phyloP scores from a whole-genome alignment of 345 rosid species.

The Nephelium lappaceum region DNA sequence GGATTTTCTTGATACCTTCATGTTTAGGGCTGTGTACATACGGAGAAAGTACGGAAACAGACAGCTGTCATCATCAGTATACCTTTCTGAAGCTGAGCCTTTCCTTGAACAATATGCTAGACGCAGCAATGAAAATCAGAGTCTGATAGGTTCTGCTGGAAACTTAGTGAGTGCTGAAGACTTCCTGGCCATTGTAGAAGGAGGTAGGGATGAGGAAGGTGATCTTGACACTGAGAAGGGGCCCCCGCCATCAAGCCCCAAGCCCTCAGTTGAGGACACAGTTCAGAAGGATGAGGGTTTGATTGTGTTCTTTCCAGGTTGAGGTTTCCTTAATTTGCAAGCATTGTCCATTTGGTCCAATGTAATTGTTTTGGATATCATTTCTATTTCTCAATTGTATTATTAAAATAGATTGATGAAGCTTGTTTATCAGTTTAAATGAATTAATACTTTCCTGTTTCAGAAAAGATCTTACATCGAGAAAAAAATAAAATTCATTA shows the following conservation, averaged over 20 bases:
- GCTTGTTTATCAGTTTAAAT: background rate
- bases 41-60: slow-evolving; percentile 65
- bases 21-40: slow-evolving; percentile 75
- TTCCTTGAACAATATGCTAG: slow-evolving; percentile 84
- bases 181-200: slow-evolving; percentile 81
- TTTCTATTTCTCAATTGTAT: background rate
- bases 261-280: slow-evolving; percentile 47
- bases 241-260: slow-evolving; percentile 51
- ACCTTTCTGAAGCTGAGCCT: slow-evolving; percentile 92
- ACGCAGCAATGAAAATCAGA: slow-evolving; percentile 69
- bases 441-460: background rate
- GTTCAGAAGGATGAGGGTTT: slow-evolving; percentile 75
- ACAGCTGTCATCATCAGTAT: slow-evolving; percentile 72
- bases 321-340: slow-evolving; percentile 8
- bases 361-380: background rate
- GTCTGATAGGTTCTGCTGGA: slow-evolving; percentile 91
- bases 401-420: background rate
- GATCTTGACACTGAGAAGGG: slow-evolving; percentile 65
- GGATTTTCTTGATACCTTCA: slow-evolving; percentile 1
- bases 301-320: slow-evolving; percentile 96
- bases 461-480: background rate
- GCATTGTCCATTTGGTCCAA: background rate
- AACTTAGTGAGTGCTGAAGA: slow-evolving; percentile 70
- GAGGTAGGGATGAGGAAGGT: slow-evolving; percentile 85
- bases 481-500: background rate